A percentile compares a stretch with the other conserved stretches of the same genome.
Evolutionary conservation across 306 rosid genomes (phyloP).

Genomic region (Quercus dentata): DNA sequence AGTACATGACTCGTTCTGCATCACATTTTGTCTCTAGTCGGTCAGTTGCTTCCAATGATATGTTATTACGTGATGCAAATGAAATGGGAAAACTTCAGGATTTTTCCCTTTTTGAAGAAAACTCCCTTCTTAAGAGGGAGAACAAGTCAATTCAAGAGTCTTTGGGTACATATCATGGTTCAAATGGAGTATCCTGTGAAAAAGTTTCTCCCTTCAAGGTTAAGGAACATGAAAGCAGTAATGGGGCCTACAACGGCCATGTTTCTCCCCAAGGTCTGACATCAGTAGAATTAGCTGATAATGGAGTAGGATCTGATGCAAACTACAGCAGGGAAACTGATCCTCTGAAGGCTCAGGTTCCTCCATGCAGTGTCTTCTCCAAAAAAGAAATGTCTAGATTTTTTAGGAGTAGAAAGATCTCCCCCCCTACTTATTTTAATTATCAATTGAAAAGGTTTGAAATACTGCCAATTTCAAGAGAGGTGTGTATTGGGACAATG

Average conservation of each 20-base stretch:
- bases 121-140: constrained; percentile 32
- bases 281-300: constrained; percentile 34
- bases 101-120: constrained; percentile 26
- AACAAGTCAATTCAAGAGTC: constrained; percentile 35
- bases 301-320: constrained; percentile 35
- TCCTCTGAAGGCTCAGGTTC: constrained; percentile 81
- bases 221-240: constrained; percentile 20
- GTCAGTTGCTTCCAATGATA: constrained; percentile 30
- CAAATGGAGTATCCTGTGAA: constrained; percentile 23
- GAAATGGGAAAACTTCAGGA: constrained; percentile 36
- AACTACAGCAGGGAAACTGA: constrained; percentile 39
- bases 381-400: constrained; percentile 71
- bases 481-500: constrained; percentile 22
- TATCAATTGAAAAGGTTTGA: constrained; percentile 38
- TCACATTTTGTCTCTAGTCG: constrained; percentile 39
- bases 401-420: constrained; percentile 47
- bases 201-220: constrained; percentile 22
- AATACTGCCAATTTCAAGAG: constrained; percentile 35
- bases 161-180: constrained; percentile 27
- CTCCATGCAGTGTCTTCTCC: constrained; percentile 71
- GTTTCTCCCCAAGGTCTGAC: constrained; percentile 31
- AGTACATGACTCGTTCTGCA: constrained; percentile 47
- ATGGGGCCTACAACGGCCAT: constrained; percentile 33
- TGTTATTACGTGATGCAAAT: constrained; percentile 28
- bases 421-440: constrained; percentile 48